Percentiles rank a stretch among this genome's conserved stretches.
phyloP scores from a whole-genome alignment of 441 rosid genomes.

The Lepidium campestre region DNA sequence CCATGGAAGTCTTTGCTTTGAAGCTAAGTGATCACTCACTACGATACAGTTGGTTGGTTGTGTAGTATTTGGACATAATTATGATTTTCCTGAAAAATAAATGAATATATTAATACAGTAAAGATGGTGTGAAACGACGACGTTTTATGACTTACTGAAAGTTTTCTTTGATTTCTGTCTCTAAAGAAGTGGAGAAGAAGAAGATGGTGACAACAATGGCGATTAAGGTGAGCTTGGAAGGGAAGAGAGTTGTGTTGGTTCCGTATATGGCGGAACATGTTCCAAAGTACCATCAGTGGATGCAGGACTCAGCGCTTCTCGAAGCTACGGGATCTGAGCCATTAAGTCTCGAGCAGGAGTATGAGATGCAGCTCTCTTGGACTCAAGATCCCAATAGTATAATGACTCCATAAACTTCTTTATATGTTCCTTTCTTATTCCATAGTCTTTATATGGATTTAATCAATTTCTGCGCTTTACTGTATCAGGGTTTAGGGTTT shows the following conservation, averaged over 20 bases:
- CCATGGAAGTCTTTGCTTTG: slow-evolving; percentile 37
- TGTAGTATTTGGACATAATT: slow-evolving; percentile 18
- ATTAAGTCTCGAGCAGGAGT: slow-evolving; percentile 78
- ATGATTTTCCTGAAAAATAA: neutral
- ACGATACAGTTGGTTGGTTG: slow-evolving; percentile 27
- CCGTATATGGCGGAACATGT: slow-evolving; percentile 83
- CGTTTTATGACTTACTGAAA: neutral
- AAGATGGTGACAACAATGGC: neutral
- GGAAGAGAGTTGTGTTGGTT: slow-evolving; percentile 63
- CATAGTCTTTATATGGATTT: neutral
- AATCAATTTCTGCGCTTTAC: neutral
- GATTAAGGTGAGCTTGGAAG: slow-evolving; percentile 68
- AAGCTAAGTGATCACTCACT: slow-evolving; percentile 34
- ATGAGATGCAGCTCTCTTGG: slow-evolving; percentile 83
- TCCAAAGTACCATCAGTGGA: slow-evolving; percentile 78
- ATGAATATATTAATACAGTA: too few relatives aligned
- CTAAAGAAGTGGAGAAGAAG: neutral
- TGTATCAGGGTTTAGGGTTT: slow-evolving; percentile 13
- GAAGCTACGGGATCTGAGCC: slow-evolving; percentile 88
- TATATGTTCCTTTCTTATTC: neutral
- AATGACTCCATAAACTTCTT: neutral
- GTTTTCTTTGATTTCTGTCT: neutral
- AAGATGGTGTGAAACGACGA: neutral
- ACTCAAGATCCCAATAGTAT: slow-evolving; percentile 79
- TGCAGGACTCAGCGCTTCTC: slow-evolving; percentile 83